Base-by-base conservation (phyloP, 768 basidiomycete genomes). In the Mycena indigotica region DNA sequence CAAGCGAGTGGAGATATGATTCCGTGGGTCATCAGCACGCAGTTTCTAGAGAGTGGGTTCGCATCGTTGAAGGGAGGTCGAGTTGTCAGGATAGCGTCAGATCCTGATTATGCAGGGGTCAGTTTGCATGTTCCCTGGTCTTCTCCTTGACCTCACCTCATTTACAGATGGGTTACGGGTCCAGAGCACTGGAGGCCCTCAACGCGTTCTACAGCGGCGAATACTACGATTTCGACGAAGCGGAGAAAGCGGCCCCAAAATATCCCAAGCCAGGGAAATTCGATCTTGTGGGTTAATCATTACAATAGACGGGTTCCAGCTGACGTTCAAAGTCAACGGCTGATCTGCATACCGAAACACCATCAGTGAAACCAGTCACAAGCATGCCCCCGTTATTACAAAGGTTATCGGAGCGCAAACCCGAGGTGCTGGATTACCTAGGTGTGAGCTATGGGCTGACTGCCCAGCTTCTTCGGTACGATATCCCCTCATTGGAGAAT, bases 381-480 rank as follows among this genome's bases (percentile, higher is more conserved):
- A 81, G 84, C 38, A 97, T 98, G 93, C 95, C 95, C 0, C 95
- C 96, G 1, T 81, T 99, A 3, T 81, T 99, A 1, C 93, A 95
- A 66, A 85, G 94, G 3, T 80, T 98, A 3, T 85, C 91, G 1
- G 95, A 98, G 69, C 83, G 90, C 28, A 91, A 88, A 70, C 96
- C 96, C 0, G 95, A 98, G 68, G 78, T 74, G 28, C 78, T 99
- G 23, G 96, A 98, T 72, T 99, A 96, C 67, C 78, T 99, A 5
- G 96, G 97, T 44, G 96, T 98, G 2, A 96, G 94, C 15, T 99
- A 96, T 69, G 97, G 97, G 5, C 77, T 99, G 50, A 98, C 95
- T 0, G 82, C 91, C 4, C 87, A 84, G 61, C 79, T 98, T 1
- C 81, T 98, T 38, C 79, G 89, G 88, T 88, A 49, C 15, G 75